phyloP scores from a whole-genome alignment of 306 rosid species.

The Prinsepia uniflora region DNA sequence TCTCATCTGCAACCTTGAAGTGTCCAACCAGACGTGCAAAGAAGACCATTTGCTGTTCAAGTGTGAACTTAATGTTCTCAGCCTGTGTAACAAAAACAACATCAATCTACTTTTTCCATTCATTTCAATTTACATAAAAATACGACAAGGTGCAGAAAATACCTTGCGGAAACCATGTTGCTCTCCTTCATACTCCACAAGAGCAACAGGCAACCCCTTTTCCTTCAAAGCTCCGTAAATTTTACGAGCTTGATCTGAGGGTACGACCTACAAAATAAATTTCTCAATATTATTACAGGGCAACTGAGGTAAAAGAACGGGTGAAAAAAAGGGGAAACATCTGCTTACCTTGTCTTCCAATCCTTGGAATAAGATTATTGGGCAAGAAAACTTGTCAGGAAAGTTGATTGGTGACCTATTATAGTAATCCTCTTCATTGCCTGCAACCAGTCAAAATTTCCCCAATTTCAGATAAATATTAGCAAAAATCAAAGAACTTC shows the following conservation, averaged over 20 bases:
- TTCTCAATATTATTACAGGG: not conserved
- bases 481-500: constrained; percentile 3
- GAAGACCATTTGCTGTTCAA: constrained; percentile 98
- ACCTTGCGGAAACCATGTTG: constrained; percentile 98
- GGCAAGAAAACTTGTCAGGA: constrained; percentile 76
- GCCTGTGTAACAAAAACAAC: constrained; percentile 47
- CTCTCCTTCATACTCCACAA: constrained; percentile 92
- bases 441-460: constrained; percentile 42
- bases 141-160: not conserved
- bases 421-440: constrained; percentile 52
- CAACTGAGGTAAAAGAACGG: not conserved
- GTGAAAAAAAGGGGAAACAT: not conserved
- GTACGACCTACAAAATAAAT: constrained; percentile 58
- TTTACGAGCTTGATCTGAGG: constrained; percentile 78
- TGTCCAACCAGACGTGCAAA: constrained; percentile 78
- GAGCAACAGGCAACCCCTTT: constrained; percentile 88
- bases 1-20: constrained; percentile 76
- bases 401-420: constrained; percentile 85
- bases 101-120: constrained; percentile 19
- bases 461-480: constrained; percentile 11
- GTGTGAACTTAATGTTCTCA: constrained; percentile 84
- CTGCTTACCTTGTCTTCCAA: constrained; percentile 80
- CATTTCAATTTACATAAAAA: constrained; percentile 1
- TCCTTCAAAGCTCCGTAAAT: constrained; percentile 75
- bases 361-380: constrained; percentile 87